Evolutionary conservation across 1,139 yeast genomes (phyloP).

Genomic region (Entelexis sorbosivorans): DNA sequence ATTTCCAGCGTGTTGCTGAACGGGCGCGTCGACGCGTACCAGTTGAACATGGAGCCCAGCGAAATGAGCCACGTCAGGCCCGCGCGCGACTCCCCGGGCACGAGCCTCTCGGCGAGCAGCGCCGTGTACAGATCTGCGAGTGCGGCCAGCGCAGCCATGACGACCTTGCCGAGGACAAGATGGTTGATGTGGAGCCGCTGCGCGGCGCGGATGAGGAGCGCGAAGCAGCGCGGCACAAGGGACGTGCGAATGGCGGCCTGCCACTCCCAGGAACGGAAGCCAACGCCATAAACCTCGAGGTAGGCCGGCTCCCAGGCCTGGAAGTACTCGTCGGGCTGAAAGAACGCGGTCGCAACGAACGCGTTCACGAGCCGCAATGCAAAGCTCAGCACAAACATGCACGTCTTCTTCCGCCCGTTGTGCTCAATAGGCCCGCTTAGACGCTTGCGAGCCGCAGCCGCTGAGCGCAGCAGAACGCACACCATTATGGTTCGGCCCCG

Average conservation of each 20-base stretch:
- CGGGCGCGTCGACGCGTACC: conserved; percentile 70
- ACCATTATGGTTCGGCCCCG: background rate
- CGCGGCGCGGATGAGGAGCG: conserved; percentile 33
- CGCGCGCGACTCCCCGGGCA: conserved; percentile 31
- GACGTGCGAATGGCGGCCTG: conserved; percentile 58
- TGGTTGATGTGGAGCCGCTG: conserved; percentile 25
- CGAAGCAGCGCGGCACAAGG: conserved; percentile 65
- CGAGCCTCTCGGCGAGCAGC: conserved; percentile 32
- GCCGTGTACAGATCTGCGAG: conserved; percentile 56
- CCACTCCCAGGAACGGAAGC: conserved; percentile 96
- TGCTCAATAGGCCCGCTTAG: background rate
- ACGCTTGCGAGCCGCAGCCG: too few species aligned
- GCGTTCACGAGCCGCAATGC: conserved; percentile 52
- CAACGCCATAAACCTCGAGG: conserved; percentile 58
- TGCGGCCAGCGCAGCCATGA: conserved; percentile 62
- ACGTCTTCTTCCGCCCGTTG: background rate
- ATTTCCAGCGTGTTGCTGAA: conserved; percentile 80
- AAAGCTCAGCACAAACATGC: background rate
- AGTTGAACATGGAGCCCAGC: conserved; percentile 66
- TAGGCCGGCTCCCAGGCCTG: conserved; percentile 94
- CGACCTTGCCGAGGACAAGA: conserved; percentile 45
- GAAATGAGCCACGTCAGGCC: conserved; percentile 39
- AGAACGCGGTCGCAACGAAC: conserved; percentile 55
- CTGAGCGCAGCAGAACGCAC: background rate
- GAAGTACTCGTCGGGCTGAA: conserved; percentile 95